A percentile compares a stretch with the other conserved stretches of the same genome.
Evolutionary conservation across 2,329 filamentous ascomycete species (phyloP).

Genomic region (Monosporascus ibericus): DNA sequence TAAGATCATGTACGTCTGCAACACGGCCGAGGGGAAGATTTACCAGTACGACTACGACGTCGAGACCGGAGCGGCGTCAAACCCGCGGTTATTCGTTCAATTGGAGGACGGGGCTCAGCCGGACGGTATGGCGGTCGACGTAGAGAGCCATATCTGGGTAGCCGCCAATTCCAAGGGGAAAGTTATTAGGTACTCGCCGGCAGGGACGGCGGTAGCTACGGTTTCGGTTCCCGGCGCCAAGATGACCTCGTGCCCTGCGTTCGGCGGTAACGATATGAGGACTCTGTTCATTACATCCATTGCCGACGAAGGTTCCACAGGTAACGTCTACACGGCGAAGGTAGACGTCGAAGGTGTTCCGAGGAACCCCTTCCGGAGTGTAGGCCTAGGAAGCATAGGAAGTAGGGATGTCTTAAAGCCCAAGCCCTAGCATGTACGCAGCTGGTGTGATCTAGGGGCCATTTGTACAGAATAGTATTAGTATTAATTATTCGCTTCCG

Average conservation of each 20-base stretch:
- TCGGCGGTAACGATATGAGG: slow-evolving; percentile 7
- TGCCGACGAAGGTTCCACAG: slow-evolving; percentile 6
- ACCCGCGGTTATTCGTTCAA: slow-evolving; percentile 2
- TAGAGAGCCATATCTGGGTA: slow-evolving; percentile 5
- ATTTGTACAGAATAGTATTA: neutral
- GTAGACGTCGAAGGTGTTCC: slow-evolving; percentile 5
- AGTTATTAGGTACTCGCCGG: slow-evolving; percentile 8
- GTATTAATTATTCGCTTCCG: too few relatives aligned
- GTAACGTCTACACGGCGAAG: slow-evolving; percentile 6
- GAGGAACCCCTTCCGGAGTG: neutral
- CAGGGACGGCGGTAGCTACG: slow-evolving; percentile 1
- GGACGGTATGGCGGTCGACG: slow-evolving; percentile 7
- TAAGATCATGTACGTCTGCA: neutral
- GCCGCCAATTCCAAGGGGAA: slow-evolving; percentile 11
- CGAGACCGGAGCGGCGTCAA: slow-evolving; percentile 3
- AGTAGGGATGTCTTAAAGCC: neutral
- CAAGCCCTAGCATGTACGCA: too few relatives aligned
- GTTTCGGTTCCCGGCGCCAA: slow-evolving; percentile 8
- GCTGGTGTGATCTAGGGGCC: too few relatives aligned
- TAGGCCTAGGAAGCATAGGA: neutral
- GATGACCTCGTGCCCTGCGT: slow-evolving; percentile 11
- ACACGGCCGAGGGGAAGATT: slow-evolving; percentile 6
- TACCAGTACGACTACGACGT: slow-evolving; percentile 10
- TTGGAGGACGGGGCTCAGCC: slow-evolving; percentile 6
- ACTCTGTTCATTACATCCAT: slow-evolving; percentile 12